These are phyloP conservation scores for Triadica sebifera DNA, from an alignment of 345 rosid genomes.

Conservation along the genomic window DNA sequence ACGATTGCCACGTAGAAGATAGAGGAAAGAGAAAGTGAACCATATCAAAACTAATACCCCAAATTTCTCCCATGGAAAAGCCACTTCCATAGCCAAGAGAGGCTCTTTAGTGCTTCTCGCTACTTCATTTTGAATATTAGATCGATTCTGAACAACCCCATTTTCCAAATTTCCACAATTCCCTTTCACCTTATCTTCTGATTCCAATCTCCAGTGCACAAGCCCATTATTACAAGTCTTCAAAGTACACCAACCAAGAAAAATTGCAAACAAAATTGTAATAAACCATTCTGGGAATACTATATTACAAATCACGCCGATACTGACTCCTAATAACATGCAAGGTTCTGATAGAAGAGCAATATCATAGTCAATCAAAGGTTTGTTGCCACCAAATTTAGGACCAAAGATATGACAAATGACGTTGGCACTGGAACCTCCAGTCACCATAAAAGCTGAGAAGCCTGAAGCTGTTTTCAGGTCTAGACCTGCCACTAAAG, in stretches of 20 bases:
- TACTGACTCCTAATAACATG: conserved; percentile 83
- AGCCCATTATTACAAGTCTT: conserved; percentile 72
- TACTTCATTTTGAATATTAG: conserved; percentile 26
- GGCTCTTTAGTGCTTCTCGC: conserved; percentile 34
- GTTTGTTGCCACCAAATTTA: conserved; percentile 37
- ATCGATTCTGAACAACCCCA: conserved; percentile 25
- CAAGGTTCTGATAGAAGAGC: conserved; percentile 80
- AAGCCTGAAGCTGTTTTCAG: conserved; percentile 74
- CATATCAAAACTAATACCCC: conserved; percentile 63
- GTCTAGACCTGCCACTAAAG: conserved; percentile 63
- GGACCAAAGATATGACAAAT: conserved; percentile 45
- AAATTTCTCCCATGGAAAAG: conserved; percentile 69
- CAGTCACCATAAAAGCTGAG: conserved; percentile 95
- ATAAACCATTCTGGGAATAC: conserved; percentile 86
- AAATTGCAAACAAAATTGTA: conserved; percentile 61
- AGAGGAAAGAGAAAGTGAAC: conserved; percentile 64
- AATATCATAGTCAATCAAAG: conserved; percentile 62
- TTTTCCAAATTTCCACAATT: conserved; percentile 37
- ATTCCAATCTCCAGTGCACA: conserved; percentile 57
- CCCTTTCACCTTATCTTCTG: conserved; percentile 36
- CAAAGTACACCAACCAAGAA: conserved; percentile 73
- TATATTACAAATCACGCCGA: conserved; percentile 73
- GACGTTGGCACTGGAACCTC: conserved; percentile 80
- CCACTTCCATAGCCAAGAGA: conserved; percentile 31
- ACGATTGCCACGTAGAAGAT: conserved; percentile 69